Conservation (phyloP, 1,139 yeast species). For the Hyphopichia burtonii region DNA sequence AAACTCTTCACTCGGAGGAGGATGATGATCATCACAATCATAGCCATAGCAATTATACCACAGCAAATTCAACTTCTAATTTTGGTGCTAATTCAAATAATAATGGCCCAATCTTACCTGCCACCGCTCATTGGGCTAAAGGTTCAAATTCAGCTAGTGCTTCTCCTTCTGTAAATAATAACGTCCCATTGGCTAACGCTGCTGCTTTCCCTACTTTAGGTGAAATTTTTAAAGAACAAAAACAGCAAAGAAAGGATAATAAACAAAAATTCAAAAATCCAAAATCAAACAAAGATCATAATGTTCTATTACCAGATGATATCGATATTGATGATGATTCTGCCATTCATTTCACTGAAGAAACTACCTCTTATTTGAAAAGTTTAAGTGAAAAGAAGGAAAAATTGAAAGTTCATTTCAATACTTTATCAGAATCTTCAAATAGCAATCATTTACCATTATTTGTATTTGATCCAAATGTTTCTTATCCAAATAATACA, state of each 20-base stretch:
- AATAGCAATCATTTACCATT: constrained; percentile 31
- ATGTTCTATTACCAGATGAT: constrained; percentile 34
- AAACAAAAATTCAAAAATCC: constrained; percentile 27
- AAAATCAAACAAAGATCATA: constrained; percentile 23
- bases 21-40: constrained; percentile 7
- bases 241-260: constrained; percentile 30
- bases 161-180: constrained; percentile 35
- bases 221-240: constrained; percentile 53
- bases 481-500: constrained; percentile 17
- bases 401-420: constrained; percentile 34
- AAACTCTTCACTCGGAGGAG: constrained; percentile 14
- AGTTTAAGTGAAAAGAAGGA: constrained; percentile 30
- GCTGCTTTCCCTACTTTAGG: constrained; percentile 75
- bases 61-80: constrained; percentile 14
- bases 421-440: constrained; percentile 16
- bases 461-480: constrained; percentile 33
- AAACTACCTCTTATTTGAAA: constrained; percentile 33
- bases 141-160: constrained; percentile 25
- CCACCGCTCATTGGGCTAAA: constrained; percentile 60
- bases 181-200: constrained; percentile 46
- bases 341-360: constrained; percentile 37
- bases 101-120: constrained; percentile 46
- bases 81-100: not conserved
- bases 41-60: constrained; percentile 4
- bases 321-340: constrained; percentile 41